Evolutionary conservation across 495 filamentous ascomycete species (phyloP).

Genomic region (Neurospora sp.): DNA sequence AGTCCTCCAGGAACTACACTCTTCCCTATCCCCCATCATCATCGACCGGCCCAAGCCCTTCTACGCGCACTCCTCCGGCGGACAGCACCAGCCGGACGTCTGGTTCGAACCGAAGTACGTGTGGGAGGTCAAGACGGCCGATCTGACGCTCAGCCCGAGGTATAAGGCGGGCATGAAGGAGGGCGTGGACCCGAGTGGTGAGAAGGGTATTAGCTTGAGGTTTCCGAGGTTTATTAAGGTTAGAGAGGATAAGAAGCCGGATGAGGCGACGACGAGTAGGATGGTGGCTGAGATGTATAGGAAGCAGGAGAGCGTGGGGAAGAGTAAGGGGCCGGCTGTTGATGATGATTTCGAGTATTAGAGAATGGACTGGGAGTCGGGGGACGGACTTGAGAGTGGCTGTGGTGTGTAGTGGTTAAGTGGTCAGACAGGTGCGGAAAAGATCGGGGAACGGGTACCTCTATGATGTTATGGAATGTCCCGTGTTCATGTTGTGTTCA

Average conservation of each 20-base stretch:
- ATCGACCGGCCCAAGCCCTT: slow-evolving; percentile 93
- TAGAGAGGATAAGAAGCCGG: slow-evolving; percentile 88
- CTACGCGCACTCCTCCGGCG: slow-evolving; percentile 72
- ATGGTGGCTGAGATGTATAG: slow-evolving; percentile 95
- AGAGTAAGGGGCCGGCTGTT: slow-evolving; percentile 67
- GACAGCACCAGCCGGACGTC: slow-evolving; percentile 91
- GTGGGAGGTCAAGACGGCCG: slow-evolving; percentile 96
- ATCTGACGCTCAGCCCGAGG: slow-evolving; percentile 82
- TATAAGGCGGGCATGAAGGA: slow-evolving; percentile 72
- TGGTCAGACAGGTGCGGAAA: too few relatives aligned
- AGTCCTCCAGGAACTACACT: slow-evolving; percentile 71
- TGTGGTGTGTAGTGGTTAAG: too few relatives aligned
- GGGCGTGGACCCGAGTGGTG: slow-evolving; percentile 54
- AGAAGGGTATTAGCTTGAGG: slow-evolving; percentile 77
- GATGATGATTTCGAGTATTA: slow-evolving; percentile 99
- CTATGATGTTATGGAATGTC: too few relatives aligned
- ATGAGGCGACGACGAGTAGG: slow-evolving; percentile 72
- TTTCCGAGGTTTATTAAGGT: slow-evolving; percentile 88
- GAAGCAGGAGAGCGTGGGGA: slow-evolving; percentile 76
- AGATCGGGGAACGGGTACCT: too few relatives aligned
- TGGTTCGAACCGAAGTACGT: slow-evolving; percentile 94
- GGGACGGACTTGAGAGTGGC: too few relatives aligned
- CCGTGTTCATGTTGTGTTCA: too few relatives aligned
- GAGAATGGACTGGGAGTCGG: too few relatives aligned
- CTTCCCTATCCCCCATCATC: slow-evolving; percentile 53